phyloP scores from a whole-genome alignment of 768 basidiomycete species.

The Pholiota microspora region DNA sequence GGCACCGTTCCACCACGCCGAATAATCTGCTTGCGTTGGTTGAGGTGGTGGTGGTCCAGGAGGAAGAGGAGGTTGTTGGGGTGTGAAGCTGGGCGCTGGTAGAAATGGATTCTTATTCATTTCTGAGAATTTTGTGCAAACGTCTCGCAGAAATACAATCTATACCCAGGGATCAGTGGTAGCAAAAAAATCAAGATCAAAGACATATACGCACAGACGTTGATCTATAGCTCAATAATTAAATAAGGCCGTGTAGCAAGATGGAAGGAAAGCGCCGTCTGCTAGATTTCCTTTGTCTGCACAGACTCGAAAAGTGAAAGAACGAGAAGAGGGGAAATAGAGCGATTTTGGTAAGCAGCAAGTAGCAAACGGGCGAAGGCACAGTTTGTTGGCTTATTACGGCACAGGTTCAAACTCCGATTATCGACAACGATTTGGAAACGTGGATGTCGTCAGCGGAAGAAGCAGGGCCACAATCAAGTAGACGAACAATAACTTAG shows the following conservation, averaged over 20 bases:
- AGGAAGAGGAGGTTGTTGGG: slow-evolving; percentile 75
- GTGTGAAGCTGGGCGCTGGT: slow-evolving; percentile 63
- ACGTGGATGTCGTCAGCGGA: no score
- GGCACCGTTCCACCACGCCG: slow-evolving; percentile 63
- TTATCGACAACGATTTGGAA: no score
- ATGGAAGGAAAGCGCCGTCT: neutral
- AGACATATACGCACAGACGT: neutral
- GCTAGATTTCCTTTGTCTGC: neutral
- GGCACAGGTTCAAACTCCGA: no score
- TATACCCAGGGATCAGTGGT: neutral
- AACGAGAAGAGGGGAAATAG: neutral
- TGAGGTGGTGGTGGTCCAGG: slow-evolving; percentile 78
- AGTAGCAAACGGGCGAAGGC: no score
- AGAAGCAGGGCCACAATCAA: no score
- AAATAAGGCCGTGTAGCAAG: neutral
- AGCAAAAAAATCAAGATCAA: neutral
- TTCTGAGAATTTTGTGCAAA: slow-evolving; percentile 4
- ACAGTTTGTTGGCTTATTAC: no score
- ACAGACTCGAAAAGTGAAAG: neutral
- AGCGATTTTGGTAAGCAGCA: neutral
- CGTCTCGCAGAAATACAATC: slow-evolving; percentile 2
- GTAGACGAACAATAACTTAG: no score
- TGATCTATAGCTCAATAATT: neutral
- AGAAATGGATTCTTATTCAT: slow-evolving; percentile 90
- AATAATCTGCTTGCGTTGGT: slow-evolving; percentile 68